Base-by-base conservation (phyloP, 1,284 basidiomycete genomes). In the Trichosporon coremiiforme region DNA sequence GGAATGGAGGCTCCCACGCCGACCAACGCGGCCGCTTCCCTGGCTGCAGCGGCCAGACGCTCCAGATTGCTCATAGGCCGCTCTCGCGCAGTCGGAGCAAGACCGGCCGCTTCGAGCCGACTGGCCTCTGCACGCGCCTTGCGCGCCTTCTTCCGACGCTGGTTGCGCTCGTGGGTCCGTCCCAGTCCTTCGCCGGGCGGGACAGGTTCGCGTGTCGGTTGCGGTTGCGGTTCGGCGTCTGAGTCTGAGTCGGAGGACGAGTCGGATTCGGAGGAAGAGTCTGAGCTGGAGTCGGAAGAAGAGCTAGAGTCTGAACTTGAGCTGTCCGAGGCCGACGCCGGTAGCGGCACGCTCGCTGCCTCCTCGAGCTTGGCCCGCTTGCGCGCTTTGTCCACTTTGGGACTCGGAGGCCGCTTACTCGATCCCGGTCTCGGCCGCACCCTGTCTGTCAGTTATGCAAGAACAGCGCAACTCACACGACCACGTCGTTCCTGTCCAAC, bases 131-230 rank as follows among this genome's bases (percentile, higher is more conserved):
- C 9, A 65, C 68, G 57, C 57, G 13, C 31, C 8, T 15, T 31
- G 10, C 57, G 57, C 15, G 31, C 31, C 31, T n/a, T 35, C 31
- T 62, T 62, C 13, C 57, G 57, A 4, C 57, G 57, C 31, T 17
- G 31, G 68, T 84, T 84, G 0, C 82, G 77, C 33, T 78, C 76
- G 35, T 79, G 75, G 0, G 82, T 84, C 9, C 74, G 45, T 0
- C 70, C n/a, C 62, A 77, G 80, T 25, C 82, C 82, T 62, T 79
- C 73, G 8, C 80, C 80, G 8, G 82, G 82, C 0, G 81, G 79
- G 5, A 76, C 73, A 29, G 66, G 60, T 4, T 67, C 45, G 64
- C 45, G n/a, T 8, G 36, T 35, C 10, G 36, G 36, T 38, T 25
- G 63, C 13, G 64, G 31, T 3, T 3, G 41, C 9, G 60, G 63